A percentile compares a stretch with the other conserved stretches of the same genome.
Evolutionary conservation across 2,329 filamentous ascomycete genomes (phyloP).

Genomic region (Fusarium sp.): DNA sequence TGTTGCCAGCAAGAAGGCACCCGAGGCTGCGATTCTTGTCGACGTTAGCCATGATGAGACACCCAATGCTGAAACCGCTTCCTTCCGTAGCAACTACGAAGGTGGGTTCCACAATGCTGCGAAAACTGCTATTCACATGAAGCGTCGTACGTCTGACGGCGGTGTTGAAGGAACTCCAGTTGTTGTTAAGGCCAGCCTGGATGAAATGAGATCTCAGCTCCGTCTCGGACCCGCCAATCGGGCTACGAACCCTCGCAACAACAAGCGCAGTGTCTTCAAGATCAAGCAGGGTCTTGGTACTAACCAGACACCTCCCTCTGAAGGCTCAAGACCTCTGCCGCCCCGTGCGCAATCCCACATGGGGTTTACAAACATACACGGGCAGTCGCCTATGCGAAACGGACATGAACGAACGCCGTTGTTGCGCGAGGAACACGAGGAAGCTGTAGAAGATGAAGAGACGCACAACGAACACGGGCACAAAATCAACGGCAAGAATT

Average conservation of each 20-base stretch:
- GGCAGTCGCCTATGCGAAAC: constrained; percentile 3
- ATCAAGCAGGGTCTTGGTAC: constrained; percentile 64
- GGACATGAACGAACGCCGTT: constrained; percentile 49
- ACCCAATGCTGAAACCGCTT: constrained; percentile 47
- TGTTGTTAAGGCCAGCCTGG: constrained; percentile 68
- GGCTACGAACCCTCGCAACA: constrained; percentile 69
- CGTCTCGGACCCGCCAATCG: constrained; percentile 75
- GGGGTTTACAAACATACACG: constrained; percentile 27
- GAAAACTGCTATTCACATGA: constrained; percentile 67
- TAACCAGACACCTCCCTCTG: constrained; percentile 17
- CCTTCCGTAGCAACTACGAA: constrained; percentile 54
- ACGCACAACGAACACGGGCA: constrained; percentile 5
- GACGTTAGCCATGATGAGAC: constrained; percentile 57
- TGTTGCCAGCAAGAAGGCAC: constrained; percentile 47
- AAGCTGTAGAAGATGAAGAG: constrained; percentile 33
- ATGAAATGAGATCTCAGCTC: constrained; percentile 71
- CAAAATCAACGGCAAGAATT: constrained; percentile 41
- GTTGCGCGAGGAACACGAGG: constrained; percentile 40
- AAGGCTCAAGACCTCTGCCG: constrained; percentile 33
- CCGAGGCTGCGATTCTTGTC: constrained; percentile 48
- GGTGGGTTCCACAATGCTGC: constrained; percentile 58
- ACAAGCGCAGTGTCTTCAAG: constrained; percentile 72
- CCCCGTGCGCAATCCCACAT: constrained; percentile 42
- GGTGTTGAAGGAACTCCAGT: constrained; percentile 60
- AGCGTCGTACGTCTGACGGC: constrained; percentile 69